Conservation (phyloP, 441 rosid genomes). For the Breynia disticha region DNA sequence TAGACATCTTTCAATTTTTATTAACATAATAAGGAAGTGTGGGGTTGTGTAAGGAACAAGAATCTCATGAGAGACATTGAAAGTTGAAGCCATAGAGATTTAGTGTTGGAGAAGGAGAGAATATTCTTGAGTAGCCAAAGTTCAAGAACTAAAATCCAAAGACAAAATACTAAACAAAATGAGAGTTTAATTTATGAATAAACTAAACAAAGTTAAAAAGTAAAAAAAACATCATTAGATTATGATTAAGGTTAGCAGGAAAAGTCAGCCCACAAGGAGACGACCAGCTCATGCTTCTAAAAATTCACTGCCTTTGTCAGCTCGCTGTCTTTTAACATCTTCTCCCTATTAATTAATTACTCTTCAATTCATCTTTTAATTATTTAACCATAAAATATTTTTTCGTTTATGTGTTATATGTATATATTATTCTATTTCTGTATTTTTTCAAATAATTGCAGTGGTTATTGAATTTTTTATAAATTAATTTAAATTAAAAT, state of each 20-base stretch:
- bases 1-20: neutral
- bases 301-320: conserved; percentile 89
- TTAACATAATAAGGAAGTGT: neutral
- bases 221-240: conserved; percentile 61
- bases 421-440: no score
- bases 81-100: conserved; percentile 28
- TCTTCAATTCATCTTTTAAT: no score
- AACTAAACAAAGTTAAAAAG: conserved; percentile 34
- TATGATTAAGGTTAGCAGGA: conserved; percentile 66
- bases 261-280: conserved; percentile 83
- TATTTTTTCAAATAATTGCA: no score
- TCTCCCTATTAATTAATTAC: neutral
- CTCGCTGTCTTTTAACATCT: conserved; percentile 49
- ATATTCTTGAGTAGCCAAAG: conserved; percentile 76
- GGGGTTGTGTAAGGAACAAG: neutral
- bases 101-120: conserved; percentile 61
- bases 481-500: no score
- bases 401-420: no score
- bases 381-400: no score
- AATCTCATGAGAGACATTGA: conserved; percentile 26
- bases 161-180: conserved; percentile 30
- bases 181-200: neutral
- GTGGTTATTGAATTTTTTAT: no score
- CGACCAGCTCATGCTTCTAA: conserved; percentile 67
- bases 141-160: conserved; percentile 83